A percentile compares a stretch with the other conserved stretches of the same genome.
Evolutionary conservation across 2,329 filamentous ascomycete species (phyloP).

Genomic region (Septoria petroselini): DNA sequence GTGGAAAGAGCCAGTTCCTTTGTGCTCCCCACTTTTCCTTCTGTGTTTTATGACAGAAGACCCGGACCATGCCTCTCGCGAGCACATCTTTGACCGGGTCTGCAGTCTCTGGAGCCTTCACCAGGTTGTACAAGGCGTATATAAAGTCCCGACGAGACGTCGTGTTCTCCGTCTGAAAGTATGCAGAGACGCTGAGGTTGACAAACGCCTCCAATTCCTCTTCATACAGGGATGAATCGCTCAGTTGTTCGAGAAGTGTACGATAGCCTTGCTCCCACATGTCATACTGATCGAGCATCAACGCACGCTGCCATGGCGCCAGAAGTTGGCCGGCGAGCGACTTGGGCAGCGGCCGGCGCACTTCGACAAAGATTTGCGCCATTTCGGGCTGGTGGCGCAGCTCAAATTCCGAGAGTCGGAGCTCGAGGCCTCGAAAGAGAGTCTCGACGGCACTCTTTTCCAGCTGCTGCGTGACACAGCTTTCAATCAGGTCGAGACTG

Average conservation of each 20-base stretch:
- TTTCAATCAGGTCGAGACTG: conserved; percentile 20
- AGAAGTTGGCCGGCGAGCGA: conserved; percentile 21
- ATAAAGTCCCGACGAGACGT: conserved; percentile 23
- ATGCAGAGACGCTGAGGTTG: conserved; percentile 23
- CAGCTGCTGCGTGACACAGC: conserved; percentile 14
- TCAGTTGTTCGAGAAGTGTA: conserved; percentile 21
- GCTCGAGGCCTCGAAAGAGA: conserved; percentile 19
- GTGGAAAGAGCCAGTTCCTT: conserved; percentile 28
- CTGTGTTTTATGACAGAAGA: conserved; percentile 28
- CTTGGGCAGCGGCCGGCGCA: conserved; percentile 22
- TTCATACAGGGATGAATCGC: conserved; percentile 21
- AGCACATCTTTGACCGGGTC: conserved; percentile 21
- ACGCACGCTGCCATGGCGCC: conserved; percentile 24
- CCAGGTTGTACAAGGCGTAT: conserved; percentile 18
- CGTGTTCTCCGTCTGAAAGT: conserved; percentile 23
- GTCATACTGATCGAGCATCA: conserved; percentile 26
- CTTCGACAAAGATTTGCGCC: conserved; percentile 29
- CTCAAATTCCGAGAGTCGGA: conserved; percentile 21
- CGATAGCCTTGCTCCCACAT: conserved; percentile 25
- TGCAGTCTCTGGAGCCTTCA: conserved; percentile 15
- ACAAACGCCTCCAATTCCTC: conserved; percentile 26
- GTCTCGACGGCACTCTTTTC: conserved; percentile 19
- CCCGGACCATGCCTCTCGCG: conserved; percentile 23
- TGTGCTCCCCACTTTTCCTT: conserved; percentile 29
- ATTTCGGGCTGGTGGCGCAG: conserved; percentile 24